Percentiles rank a stretch among this genome's conserved stretches.
These are phyloP conservation scores for Vitis hybrid DNA, from an alignment of 177 flowering plant species.

Conservation along the genomic window DNA sequence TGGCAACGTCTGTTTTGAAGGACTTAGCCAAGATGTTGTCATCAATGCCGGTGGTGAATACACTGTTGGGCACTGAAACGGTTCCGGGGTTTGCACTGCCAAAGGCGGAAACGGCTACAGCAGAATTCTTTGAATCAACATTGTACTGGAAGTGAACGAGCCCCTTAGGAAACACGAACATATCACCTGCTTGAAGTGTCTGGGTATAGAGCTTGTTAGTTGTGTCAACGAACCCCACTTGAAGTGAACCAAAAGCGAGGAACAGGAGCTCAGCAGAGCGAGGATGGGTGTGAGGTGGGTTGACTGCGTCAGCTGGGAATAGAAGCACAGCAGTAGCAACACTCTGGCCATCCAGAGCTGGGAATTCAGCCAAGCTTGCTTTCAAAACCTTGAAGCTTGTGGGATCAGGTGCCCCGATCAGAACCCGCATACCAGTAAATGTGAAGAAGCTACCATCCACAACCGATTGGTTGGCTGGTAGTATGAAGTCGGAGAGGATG, in stretches of 20 bases:
- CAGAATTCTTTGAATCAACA: slow-evolving; percentile 8
- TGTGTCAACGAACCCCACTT: slow-evolving; percentile 46
- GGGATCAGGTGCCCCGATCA: not conserved
- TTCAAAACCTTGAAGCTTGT: slow-evolving; percentile 29
- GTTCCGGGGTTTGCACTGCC: slow-evolving; percentile 35
- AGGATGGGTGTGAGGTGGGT: slow-evolving; percentile 50
- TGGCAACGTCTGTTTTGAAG: too few relatives aligned
- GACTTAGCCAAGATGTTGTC: too few relatives aligned
- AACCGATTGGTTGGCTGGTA: slow-evolving; percentile 9
- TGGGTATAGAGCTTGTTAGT: slow-evolving; percentile 38
- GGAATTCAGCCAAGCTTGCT: slow-evolving; percentile 38
- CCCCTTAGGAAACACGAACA: slow-evolving; percentile 45
- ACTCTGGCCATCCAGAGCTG: slow-evolving; percentile 41
- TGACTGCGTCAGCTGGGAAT: slow-evolving; percentile 27
- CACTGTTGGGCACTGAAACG: slow-evolving; percentile 22
- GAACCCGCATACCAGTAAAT: slow-evolving; percentile 24
- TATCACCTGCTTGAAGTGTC: slow-evolving; percentile 33
- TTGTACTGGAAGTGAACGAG: slow-evolving; percentile 36
- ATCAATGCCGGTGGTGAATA: slow-evolving; percentile 8
- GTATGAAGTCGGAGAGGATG: slow-evolving; percentile 31
- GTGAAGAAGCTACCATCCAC: slow-evolving; percentile 43
- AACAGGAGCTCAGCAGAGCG: slow-evolving; percentile 45
- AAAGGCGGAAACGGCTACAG: slow-evolving; percentile 29
- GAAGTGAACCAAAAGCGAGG: slow-evolving; percentile 23
- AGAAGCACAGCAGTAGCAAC: slow-evolving; percentile 38